These are phyloP conservation scores for Fusarium subglutinans DNA, from an alignment of 2,329 filamentous ascomycete species.

Conservation along the genomic window DNA sequence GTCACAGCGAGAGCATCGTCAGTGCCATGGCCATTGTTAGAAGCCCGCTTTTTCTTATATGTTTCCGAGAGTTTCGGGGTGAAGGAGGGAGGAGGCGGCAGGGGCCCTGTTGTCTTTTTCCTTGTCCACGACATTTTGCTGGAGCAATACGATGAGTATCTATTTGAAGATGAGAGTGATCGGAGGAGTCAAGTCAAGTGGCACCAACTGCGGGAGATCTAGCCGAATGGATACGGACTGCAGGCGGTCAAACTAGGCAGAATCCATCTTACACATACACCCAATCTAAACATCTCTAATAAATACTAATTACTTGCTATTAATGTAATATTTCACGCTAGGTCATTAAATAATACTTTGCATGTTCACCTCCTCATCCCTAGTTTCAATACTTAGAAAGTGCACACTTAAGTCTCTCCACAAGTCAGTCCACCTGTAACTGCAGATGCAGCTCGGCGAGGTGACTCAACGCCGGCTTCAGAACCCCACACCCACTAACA, in stretches of 20 bases:
- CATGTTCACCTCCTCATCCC: no score
- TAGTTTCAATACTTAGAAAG: no score
- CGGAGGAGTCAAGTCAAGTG: no score
- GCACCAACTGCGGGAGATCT: background rate
- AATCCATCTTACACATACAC: no score
- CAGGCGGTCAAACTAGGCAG: background rate
- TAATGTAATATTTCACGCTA: rapidly evolving
- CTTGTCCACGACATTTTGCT: background rate
- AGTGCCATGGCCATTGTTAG: background rate
- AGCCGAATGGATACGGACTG: background rate
- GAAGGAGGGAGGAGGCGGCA: rapidly evolving
- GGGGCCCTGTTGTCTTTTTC: background rate
- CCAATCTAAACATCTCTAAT: no score
- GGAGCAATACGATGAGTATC: background rate
- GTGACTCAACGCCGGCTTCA: constrained; percentile 8
- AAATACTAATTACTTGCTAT: rapidly evolving
- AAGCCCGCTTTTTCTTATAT: background rate
- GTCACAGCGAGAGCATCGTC: background rate
- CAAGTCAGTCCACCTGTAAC: no score
- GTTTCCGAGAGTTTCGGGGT: no score
- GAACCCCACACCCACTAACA: constrained; percentile 2
- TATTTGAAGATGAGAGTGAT: background rate
- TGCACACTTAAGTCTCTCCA: no score
- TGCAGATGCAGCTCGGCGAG: background rate
- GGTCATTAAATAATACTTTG: no score